Base-by-base conservation (phyloP, 768 basidiomycete species). In the Tricholoma saponaceum region DNA sequence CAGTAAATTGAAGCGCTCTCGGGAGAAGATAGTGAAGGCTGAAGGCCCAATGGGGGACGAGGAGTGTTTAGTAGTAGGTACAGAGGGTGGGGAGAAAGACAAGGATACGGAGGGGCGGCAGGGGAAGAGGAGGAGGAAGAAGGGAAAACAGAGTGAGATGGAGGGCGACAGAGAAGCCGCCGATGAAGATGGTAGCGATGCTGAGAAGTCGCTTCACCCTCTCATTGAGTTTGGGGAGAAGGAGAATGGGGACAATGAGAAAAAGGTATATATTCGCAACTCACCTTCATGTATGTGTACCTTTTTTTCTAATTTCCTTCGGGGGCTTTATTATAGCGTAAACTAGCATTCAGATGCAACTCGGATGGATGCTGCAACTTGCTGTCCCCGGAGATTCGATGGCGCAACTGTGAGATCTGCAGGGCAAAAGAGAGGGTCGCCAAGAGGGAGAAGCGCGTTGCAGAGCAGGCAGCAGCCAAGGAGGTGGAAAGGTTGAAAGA, bases 401-500 rank as follows among this genome's bases (percentile, higher is more conserved):
- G 80, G 80, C 75, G 78, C 59, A 77, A 72, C 61, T 83, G 81
- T 59, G 79, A 80, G 5, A 60, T 65, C 25, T 82, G 81, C 62
- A 70, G 78, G n/a, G 70, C 66, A 55, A 65, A 61, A 51, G 73
- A 74, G 56, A 70, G 74, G 20, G 56, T 62, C 50, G 64, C 66
- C 22, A 70, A 62, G 44, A 41, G 58, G 66, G 54, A 71, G 63
- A 50, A 53, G 55, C 62, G 54, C 33, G 53, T 51, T 12, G 35
- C 28, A 13, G 61, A 54, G 14, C 43, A 56, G 16, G 50, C 20
- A 3, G 35, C 33, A 41, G 50, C 4, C 41, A 51, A 41, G 14
- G 60, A 58, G 32, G 32, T 52, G 7, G 58, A 56, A 41, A 51
- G 55, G 51, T 16, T 59, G 50, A 57, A 46, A 33, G 58, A 59